Conservation (phyloP, 345 rosid species). For the Gossypium raimondii region DNA sequence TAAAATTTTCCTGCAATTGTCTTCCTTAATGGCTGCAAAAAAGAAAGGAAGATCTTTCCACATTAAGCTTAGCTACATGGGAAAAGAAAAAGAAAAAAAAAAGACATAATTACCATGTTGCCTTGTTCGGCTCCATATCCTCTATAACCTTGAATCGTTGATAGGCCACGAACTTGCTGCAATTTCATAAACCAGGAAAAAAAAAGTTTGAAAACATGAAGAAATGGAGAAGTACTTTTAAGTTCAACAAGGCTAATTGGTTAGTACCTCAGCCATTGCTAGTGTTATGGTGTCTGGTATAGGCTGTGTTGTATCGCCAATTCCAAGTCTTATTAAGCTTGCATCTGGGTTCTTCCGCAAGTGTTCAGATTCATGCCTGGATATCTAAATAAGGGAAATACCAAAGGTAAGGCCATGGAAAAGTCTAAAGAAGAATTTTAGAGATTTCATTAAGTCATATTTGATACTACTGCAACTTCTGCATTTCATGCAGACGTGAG, state of each 20-base stretch:
- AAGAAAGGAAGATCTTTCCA: not conserved
- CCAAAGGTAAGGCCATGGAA: constrained; percentile 1
- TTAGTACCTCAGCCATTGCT: constrained; percentile 57
- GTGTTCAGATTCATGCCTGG: constrained; percentile 44
- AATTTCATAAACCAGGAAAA: constrained; percentile 28
- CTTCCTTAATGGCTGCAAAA: constrained; percentile 37
- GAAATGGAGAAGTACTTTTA: not conserved
- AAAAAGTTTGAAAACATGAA: not conserved
- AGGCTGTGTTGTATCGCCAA: constrained; percentile 74
- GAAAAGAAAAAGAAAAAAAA: not conserved
- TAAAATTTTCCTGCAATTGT: constrained; percentile 52
- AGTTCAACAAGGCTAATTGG: not conserved
- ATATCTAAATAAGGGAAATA: constrained; percentile 37
- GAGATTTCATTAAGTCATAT: not conserved
- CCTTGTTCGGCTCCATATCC: constrained; percentile 72
- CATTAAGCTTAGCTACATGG: not conserved
- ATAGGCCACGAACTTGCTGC: constrained; percentile 51
- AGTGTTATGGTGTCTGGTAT: constrained; percentile 50
- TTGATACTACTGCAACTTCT: not conserved
- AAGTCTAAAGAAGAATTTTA: not conserved
- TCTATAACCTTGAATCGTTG: constrained; percentile 49
- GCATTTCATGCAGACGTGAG: not conserved
- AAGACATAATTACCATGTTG: constrained; percentile 34
- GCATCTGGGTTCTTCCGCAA: constrained; percentile 46
- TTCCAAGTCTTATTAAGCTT: constrained; percentile 59